Evolutionary conservation across 2,329 filamentous ascomycete genomes (phyloP), one percentile per base, ranked within the genome.

Genomic region (Xylariaceae sp.): DNA sequence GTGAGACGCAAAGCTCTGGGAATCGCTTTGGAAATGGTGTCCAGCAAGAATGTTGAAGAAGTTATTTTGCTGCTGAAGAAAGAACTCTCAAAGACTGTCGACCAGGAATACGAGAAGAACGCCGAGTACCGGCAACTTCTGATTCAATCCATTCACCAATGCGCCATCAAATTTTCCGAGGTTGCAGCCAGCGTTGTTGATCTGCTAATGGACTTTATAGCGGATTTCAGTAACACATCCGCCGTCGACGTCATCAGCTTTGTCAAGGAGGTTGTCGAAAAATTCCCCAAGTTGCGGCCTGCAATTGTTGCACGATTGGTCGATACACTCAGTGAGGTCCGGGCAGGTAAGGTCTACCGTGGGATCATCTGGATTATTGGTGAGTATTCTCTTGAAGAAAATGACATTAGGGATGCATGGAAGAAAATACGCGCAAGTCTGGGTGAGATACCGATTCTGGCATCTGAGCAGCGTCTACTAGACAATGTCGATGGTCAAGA

Each of bases 61-160:
- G 95, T 99, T 12, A 91, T 99, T 19, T 85, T 98, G 69, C 82
- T 99, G 1, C 82, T 99, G 59, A 99, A 99, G 81, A 99, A 99
- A 75, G 95, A 99, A 73, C 85, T 99, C 24, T 88, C 92, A 62
- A 99, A 98, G 83, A 99, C 95, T 0, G 92, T 98, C 39, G 93
- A 99, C 70, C 93, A 98, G 75, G 93, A 97, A 75, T 98, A 97
- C 77, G 95, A 99, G 80, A 98, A 98, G 86, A 96, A 96, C 76
- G 87, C 87, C 71, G 93, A 96, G 76, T 97, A 97, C 76, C 90
- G 95, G 67, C 93, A 96, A 70, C 84, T 99, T 7, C 83, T 99
- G 60, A 98, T 99, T 66, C 92, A 97, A 75, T 92, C 93, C 33
- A 99, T 99, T 71, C 95, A 99, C 75, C 92, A 96, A 74, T 98